A percentile compares a stretch with the other conserved stretches of the same genome.
Conservation (phyloP, 2,329 filamentous ascomycete species). For the Paracoccidioides lutzii region DNA sequence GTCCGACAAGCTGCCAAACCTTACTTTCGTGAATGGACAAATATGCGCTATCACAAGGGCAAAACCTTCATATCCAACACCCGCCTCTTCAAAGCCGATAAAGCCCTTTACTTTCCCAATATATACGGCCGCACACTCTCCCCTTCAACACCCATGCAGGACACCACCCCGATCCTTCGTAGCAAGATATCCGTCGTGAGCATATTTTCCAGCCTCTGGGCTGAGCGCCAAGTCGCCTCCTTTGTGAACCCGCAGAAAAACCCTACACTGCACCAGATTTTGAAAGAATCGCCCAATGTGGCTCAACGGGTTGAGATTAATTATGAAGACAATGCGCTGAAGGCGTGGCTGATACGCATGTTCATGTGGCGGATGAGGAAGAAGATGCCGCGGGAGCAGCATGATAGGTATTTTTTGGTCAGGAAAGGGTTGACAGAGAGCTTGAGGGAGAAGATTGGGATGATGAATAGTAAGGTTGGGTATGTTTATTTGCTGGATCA, state of each 20-base stretch:
- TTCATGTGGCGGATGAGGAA: constrained; percentile 41
- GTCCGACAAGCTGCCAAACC: constrained; percentile 67
- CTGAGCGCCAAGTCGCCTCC: constrained; percentile 60
- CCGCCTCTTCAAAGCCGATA: constrained; percentile 68
- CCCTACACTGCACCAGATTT: constrained; percentile 50
- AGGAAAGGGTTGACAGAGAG: constrained; percentile 43
- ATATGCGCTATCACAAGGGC: constrained; percentile 67
- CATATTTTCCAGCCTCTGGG: constrained; percentile 76
- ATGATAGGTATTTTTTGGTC: constrained; percentile 48
- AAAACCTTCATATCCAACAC: constrained; percentile 85
- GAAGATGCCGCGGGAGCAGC: constrained; percentile 37
- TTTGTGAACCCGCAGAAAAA: constrained; percentile 58
- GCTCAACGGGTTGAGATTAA: constrained; percentile 80
- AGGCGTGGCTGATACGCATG: constrained; percentile 42
- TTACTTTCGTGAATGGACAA: constrained; percentile 93
- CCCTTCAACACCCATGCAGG: constrained; percentile 40
- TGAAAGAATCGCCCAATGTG: constrained; percentile 40
- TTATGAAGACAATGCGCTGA: constrained; percentile 65
- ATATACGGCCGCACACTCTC: constrained; percentile 65
- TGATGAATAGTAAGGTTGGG: constrained; percentile 83
- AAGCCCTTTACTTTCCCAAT: constrained; percentile 88
- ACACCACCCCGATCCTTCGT: constrained; percentile 64
- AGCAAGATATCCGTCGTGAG: constrained; percentile 67
- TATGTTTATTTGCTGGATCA: constrained; percentile 87
- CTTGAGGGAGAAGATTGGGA: constrained; percentile 46